phyloP scores from a whole-genome alignment of 164 flowering plant genomes.

The Tinospora cordifolia region DNA sequence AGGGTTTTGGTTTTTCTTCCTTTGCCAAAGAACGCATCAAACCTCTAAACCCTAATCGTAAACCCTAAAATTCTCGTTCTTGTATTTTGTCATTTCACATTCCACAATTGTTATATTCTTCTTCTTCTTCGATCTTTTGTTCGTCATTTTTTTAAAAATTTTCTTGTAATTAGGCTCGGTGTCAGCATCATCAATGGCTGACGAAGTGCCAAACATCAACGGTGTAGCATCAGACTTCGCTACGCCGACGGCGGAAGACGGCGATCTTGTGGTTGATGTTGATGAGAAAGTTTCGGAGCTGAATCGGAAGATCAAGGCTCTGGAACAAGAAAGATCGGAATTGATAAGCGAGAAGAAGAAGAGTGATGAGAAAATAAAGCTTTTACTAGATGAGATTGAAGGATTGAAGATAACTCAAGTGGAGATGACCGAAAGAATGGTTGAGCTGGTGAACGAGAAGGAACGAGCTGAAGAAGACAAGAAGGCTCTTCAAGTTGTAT shows the following conservation, averaged over 20 bases:
- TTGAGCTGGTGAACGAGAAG: constrained; percentile 19
- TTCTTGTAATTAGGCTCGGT: not conserved
- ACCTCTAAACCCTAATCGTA: no score
- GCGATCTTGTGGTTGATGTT: constrained; percentile 19
- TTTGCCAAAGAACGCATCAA: no score
- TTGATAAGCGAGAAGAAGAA: constrained; percentile 15
- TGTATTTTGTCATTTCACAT: no score
- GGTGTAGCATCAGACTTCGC: constrained; percentile 21
- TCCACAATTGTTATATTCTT: no score
- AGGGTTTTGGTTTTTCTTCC: no score
- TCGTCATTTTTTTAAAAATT: not conserved
- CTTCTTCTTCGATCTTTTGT: no score
- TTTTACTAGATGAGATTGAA: constrained; percentile 32
- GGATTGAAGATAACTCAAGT: constrained; percentile 25
- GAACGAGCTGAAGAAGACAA: constrained; percentile 28
- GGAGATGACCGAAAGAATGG: constrained; percentile 25
- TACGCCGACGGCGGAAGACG: constrained; percentile 27
- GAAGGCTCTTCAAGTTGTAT: constrained; percentile 30
- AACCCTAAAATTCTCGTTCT: no score
- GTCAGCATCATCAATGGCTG: constrained; percentile 30
- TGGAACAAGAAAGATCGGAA: constrained; percentile 37
- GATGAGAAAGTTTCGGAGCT: constrained; percentile 22
- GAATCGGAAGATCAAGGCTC: constrained; percentile 25
- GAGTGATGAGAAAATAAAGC: constrained; percentile 26
- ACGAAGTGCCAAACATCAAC: constrained; percentile 25